phyloP scores from a whole-genome alignment of 2,329 filamentous ascomycete species.

The Mycosphaerelloides madeirae region DNA sequence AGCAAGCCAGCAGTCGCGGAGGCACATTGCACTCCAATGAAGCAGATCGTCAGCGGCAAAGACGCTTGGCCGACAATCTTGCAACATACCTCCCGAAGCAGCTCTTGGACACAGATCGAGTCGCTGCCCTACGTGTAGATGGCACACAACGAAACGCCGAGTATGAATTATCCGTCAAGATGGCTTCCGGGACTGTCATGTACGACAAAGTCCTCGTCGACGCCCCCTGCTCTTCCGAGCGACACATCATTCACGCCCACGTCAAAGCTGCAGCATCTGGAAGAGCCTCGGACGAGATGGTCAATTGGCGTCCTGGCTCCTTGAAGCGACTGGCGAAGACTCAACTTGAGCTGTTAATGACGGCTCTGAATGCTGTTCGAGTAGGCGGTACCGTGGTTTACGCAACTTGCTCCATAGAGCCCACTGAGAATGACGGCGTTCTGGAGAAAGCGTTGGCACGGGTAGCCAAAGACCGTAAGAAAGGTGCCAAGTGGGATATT shows the following conservation, averaged over 20 bases:
- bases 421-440: constrained; percentile 40
- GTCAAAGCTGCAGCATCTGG: constrained; percentile 28
- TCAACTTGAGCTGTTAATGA: constrained; percentile 35
- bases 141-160: constrained; percentile 17
- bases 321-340: constrained; percentile 35
- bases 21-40: constrained; percentile 39
- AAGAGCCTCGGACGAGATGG: constrained; percentile 34
- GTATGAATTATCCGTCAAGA: constrained; percentile 25
- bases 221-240: constrained; percentile 40
- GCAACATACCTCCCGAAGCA: constrained; percentile 21
- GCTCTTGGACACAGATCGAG: constrained; percentile 13
- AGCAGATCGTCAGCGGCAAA: constrained; percentile 30
- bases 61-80: constrained; percentile 30
- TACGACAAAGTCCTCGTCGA: constrained; percentile 42
- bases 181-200: constrained; percentile 29
- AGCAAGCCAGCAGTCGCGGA: constrained; percentile 5
- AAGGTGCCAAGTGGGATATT: constrained; percentile 32
- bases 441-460: constrained; percentile 33
- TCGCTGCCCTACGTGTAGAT: constrained; percentile 25
- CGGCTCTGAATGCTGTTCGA: constrained; percentile 33
- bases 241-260: constrained; percentile 36
- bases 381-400: constrained; percentile 38
- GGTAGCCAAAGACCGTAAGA: constrained; percentile 36
- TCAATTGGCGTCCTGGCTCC: constrained; percentile 34
- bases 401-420: constrained; percentile 39